Evolutionary conservation across 2,329 filamentous ascomycete genomes (phyloP).

Genomic region (Pseudohalonectria lignicola): DNA sequence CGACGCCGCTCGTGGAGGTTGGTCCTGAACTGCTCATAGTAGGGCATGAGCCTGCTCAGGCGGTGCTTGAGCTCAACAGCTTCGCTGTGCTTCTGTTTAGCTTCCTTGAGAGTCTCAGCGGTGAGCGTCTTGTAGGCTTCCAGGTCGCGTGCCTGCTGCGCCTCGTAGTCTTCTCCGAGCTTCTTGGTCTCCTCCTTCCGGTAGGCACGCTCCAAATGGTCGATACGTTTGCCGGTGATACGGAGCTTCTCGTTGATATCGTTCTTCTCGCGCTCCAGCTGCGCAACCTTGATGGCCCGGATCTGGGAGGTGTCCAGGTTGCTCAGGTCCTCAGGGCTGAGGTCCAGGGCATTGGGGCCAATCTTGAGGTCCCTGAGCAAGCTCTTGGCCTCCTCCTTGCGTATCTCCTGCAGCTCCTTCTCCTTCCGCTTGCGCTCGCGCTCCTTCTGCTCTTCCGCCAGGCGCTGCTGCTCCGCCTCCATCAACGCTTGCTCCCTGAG

Average conservation of each 20-base stretch:
- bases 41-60: slow-evolving; percentile 70
- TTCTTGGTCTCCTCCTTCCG: slow-evolving; percentile 94
- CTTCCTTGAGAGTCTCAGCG: slow-evolving; percentile 64
- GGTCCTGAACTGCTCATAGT: slow-evolving; percentile 74
- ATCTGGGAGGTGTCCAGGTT: slow-evolving; percentile 83
- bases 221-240: slow-evolving; percentile 87
- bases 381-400: slow-evolving; percentile 88
- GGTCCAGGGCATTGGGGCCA: slow-evolving; percentile 62
- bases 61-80: slow-evolving; percentile 91
- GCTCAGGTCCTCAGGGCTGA: slow-evolving; percentile 73
- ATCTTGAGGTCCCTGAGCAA: slow-evolving; percentile 87
- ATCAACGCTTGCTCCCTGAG: slow-evolving; percentile 78
- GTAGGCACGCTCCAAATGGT: slow-evolving; percentile 94
- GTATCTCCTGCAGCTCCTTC: slow-evolving; percentile 80
- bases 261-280: slow-evolving; percentile 97
- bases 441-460: slow-evolving; percentile 86
- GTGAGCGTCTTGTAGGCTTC: slow-evolving; percentile 73
- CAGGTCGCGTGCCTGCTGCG: slow-evolving; percentile 67
- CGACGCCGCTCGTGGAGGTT: slow-evolving; percentile 78
- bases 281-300: slow-evolving; percentile 86
- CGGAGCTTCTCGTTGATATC: slow-evolving; percentile 85
- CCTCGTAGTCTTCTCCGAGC: slow-evolving; percentile 72
- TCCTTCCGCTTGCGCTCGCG: slow-evolving; percentile 78
- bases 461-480: slow-evolving; percentile 79
- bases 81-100: slow-evolving; percentile 82